Conservation (phyloP, 2,329 filamentous ascomycete genomes). For the Tolypocladium cylindrosporum region DNA sequence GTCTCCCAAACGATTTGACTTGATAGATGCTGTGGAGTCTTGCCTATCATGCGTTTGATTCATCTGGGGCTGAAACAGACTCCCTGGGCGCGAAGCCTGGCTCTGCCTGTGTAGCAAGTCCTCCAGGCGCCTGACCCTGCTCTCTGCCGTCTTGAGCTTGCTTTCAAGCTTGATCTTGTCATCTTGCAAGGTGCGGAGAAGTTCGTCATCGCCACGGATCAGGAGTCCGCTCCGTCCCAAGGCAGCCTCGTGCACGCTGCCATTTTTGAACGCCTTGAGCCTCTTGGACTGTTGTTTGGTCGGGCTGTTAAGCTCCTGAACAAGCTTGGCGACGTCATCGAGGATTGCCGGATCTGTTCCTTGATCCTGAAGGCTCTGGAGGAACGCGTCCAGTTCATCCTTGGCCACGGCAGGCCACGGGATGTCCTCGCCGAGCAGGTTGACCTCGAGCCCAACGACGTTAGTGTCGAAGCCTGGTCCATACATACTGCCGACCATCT, state of each 20-base stretch:
- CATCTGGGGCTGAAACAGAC: conserved; percentile 41
- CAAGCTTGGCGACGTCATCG: conserved; percentile 63
- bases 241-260: conserved; percentile 84
- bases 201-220: conserved; percentile 78
- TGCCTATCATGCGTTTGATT: conserved; percentile 37
- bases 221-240: conserved; percentile 80
- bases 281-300: conserved; percentile 80
- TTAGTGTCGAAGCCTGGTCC: conserved; percentile 58
- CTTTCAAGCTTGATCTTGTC: conserved; percentile 69
- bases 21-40: conserved; percentile 39
- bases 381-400: conserved; percentile 66
- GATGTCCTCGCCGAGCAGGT: conserved; percentile 67
- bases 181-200: conserved; percentile 65
- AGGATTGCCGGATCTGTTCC: conserved; percentile 57
- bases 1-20: conserved; percentile 32
- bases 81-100: conserved; percentile 45
- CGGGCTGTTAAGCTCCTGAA: conserved; percentile 70
- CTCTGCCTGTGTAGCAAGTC: conserved; percentile 82
- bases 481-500: conserved; percentile 67
- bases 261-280: conserved; percentile 91
- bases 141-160: conserved; percentile 73
- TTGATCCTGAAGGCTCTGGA: conserved; percentile 54
- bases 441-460: conserved; percentile 74
- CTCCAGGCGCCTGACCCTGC: conserved; percentile 81
- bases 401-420: conserved; percentile 71